These are phyloP conservation scores for Pisolithus orientalis DNA, from an alignment of 768 basidiomycete genomes.

Conservation along the genomic window DNA sequence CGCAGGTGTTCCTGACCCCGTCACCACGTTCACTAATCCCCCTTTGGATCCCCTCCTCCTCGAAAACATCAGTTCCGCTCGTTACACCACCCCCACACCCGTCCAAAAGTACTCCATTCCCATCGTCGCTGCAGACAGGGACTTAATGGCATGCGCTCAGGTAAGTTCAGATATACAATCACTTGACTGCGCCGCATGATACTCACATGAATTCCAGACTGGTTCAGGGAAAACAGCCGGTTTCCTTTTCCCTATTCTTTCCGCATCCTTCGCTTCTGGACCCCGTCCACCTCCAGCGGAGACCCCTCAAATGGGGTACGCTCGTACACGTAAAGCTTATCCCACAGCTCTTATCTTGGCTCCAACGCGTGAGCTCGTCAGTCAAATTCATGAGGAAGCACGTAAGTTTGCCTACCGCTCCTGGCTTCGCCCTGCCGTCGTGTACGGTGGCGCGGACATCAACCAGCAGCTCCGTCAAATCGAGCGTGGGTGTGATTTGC, in stretches of 20 bases:
- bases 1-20: slow-evolving; percentile 92
- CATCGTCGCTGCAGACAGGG: slow-evolving; percentile 85
- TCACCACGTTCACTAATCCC: slow-evolving; percentile 78
- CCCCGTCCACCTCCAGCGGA: slow-evolving; percentile 66
- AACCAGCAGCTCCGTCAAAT: slow-evolving; percentile 89
- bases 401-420: slow-evolving; percentile 99
- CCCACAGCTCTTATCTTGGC: slow-evolving; percentile 97
- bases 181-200: slow-evolving; percentile 5
- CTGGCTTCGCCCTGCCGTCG: slow-evolving; percentile 98
- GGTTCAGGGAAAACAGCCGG: slow-evolving; percentile 99
- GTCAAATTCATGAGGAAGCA: slow-evolving; percentile 98
- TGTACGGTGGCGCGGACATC: slow-evolving; percentile 99
- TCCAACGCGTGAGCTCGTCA: slow-evolving; percentile 97
- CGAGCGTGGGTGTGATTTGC: slow-evolving; percentile 94
- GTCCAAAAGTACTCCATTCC: slow-evolving; percentile 99
- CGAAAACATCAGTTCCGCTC: slow-evolving; percentile 90
- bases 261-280: slow-evolving; percentile 81
- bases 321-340: slow-evolving; percentile 81
- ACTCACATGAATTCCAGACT: slow-evolving; percentile 50
- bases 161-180: slow-evolving; percentile 33
- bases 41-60: slow-evolving; percentile 90
- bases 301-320: slow-evolving; percentile 41
- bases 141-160: slow-evolving; percentile 94
- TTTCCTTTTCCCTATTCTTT: slow-evolving; percentile 98
- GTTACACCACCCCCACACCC: slow-evolving; percentile 93